Evolutionary conservation across 2,329 filamentous ascomycete species (phyloP), one percentile per base, ranked within the genome.

Genomic region (Fusarium sublunatum): DNA sequence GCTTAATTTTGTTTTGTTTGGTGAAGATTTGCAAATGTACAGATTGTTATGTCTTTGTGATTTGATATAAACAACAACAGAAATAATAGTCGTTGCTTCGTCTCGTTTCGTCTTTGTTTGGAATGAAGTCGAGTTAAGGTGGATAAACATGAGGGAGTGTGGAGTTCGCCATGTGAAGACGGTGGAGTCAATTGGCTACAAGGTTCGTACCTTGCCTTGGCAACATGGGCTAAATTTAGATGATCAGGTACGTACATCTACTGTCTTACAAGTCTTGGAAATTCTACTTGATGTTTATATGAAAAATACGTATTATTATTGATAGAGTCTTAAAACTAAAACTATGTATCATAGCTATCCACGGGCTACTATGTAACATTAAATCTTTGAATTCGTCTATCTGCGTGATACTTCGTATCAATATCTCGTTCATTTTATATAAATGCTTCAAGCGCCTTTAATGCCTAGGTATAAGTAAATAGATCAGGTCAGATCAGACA

Each of bases 381-480:
- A 26, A 41, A 38, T 51, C 45, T 59, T 54, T 55, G 41, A 40
- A 13, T 35, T 65, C 62, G 19, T 65, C 58, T 65, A 66, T 45
- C 32, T 66, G 54, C 53, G 35, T 55, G 44, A 55, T 48, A 55
- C 31, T 46, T 55, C 42, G 15, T 65, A 65, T 51, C 53, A 42
- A 54, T 35, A 50, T 59, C 22, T 40, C 13, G 15, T 25, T 53
- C 47, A 36, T 50, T 31, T 34, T 61, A 47, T 40, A 35, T 32
- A 48, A 63, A 65, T 65, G 61, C 58, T 48, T 32, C 35, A 46
- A 45, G 35, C 53, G 61, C 62, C 42, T 44, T 36, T 39, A 42
- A 63, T 59, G 62, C 62, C 42, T 55, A 51, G 41, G 53, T 65
- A 59, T 59, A 55, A 48, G 40, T 35, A 60, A 36, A 36, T 55